phyloP scores from a whole-genome alignment of 2,329 filamentous ascomycete species.

The Sclerotinia sclerotiorum region DNA sequence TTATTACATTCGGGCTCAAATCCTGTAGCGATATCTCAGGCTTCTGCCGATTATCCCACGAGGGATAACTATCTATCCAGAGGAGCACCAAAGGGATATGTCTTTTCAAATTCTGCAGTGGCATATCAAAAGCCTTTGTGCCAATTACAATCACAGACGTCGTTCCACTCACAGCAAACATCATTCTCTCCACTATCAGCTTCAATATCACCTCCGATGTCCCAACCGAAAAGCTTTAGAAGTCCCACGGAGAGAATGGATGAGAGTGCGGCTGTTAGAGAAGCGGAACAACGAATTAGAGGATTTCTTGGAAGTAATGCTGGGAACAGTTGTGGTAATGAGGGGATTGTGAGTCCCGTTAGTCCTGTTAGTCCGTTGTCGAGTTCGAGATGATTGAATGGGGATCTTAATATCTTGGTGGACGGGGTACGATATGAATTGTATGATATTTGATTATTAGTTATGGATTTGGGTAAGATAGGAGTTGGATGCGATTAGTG shows the following conservation, averaged over 20 bases:
- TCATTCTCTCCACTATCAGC: not conserved
- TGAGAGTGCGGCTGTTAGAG: conserved; percentile 8
- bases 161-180: not conserved
- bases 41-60: not conserved
- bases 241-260: conserved; percentile 11
- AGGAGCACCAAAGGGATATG: not conserved
- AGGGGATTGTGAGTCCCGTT: not conserved
- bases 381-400: conserved; percentile 6
- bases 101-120: not conserved
- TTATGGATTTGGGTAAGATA: not conserved
- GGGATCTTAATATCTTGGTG: not conserved
- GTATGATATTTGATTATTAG: not conserved
- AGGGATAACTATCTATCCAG: not conserved
- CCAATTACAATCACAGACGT: not conserved
- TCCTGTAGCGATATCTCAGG: not conserved
- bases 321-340: not conserved
- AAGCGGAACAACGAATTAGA: conserved; percentile 19
- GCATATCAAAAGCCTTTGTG: not conserved
- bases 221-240: not conserved
- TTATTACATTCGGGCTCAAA: not conserved
- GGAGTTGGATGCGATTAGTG: not conserved
- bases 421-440: not conserved
- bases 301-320: conserved; percentile 6
- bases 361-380: conserved; percentile 6
- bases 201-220: not conserved